phyloP scores from a whole-genome alignment of 352 stramenopile species.

The Phytopythium sindhum region DNA sequence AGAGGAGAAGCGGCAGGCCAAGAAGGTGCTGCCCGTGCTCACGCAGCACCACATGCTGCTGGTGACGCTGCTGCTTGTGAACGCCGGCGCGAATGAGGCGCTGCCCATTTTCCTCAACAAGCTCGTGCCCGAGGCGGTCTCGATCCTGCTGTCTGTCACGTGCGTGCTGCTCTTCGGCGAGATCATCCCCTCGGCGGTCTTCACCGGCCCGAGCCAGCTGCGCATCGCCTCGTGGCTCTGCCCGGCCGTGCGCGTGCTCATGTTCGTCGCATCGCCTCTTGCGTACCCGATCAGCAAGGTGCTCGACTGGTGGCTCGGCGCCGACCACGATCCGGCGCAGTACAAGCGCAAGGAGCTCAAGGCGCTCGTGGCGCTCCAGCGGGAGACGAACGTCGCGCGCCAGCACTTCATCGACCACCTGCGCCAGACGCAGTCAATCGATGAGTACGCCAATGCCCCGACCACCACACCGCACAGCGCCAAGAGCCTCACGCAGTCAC shows the following conservation, averaged over 20 bases:
- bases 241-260: slow-evolving; percentile 82
- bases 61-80: slow-evolving; percentile 94
- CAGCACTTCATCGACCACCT: slow-evolving; percentile 33
- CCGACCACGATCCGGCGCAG: slow-evolving; percentile 63
- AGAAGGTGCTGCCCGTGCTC: slow-evolving; percentile 86
- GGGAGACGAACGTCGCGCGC: slow-evolving; percentile 41
- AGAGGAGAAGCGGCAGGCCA: slow-evolving; percentile 74
- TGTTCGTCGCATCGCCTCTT: slow-evolving; percentile 87
- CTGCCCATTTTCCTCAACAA: slow-evolving; percentile 93
- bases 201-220: slow-evolving; percentile 94
- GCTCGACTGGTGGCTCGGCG: slow-evolving; percentile 87
- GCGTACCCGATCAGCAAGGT: slow-evolving; percentile 90
- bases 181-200: slow-evolving; percentile 95
- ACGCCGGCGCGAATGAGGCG: slow-evolving; percentile 92
- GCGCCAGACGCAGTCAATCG: slow-evolving; percentile 25
- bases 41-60: slow-evolving; percentile 91
- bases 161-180: slow-evolving; percentile 96
- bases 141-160: slow-evolving; percentile 95
- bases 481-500: neutral
- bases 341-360: slow-evolving; percentile 92
- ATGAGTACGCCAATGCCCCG: slow-evolving; percentile 12
- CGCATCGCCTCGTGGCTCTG: slow-evolving; percentile 79
- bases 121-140: slow-evolving; percentile 79
- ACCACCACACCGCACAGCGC: slow-evolving; percentile 6
- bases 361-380: slow-evolving; percentile 79